Percentiles rank a stretch among this genome's conserved stretches.
phyloP scores from a whole-genome alignment of 2,329 filamentous ascomycete species.

The Xylariomycetidae sp. region DNA sequence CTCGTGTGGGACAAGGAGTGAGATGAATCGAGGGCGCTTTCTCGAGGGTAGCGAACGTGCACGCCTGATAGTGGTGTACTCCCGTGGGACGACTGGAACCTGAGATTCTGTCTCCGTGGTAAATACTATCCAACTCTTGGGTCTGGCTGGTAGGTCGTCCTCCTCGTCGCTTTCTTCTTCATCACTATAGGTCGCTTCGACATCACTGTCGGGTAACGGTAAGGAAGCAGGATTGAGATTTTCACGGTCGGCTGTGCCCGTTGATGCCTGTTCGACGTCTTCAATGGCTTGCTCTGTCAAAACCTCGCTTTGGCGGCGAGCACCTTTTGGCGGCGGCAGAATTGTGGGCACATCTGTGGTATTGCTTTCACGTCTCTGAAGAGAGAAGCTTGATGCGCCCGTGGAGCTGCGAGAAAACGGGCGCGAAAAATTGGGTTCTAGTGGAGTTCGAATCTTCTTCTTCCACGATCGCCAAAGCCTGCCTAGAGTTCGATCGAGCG shows the following conservation, averaged over 20 bases:
- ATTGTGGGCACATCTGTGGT: constrained; percentile 35
- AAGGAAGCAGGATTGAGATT: constrained; percentile 51
- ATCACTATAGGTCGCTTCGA: constrained; percentile 62
- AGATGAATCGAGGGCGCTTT: constrained; percentile 14
- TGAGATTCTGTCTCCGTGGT: constrained; percentile 25
- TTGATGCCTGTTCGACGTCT: constrained; percentile 3
- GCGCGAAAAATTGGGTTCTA: constrained; percentile 40
- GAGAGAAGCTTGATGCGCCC: constrained; percentile 24
- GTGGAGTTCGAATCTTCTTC: constrained; percentile 67
- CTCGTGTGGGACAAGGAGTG: constrained; percentile 1
- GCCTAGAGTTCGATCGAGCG: constrained; percentile 82
- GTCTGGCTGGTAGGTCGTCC: constrained; percentile 33
- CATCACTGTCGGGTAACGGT: constrained; percentile 62
- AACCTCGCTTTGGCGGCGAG: constrained; percentile 16
- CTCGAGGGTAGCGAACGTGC: constrained; percentile 20
- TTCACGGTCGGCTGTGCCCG: constrained; percentile 8
- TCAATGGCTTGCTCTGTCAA: constrained; percentile 15
- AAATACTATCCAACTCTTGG: constrained; percentile 42
- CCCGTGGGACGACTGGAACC: constrained; percentile 22
- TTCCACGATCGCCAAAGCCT: constrained; percentile 94
- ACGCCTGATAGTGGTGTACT: constrained; percentile 27
- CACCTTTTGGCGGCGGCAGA: constrained; percentile 24
- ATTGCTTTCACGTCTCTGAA: constrained; percentile 35
- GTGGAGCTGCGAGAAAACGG: constrained; percentile 46
- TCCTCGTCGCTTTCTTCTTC: constrained; percentile 50